Conservation (phyloP, 78 protist species). For the Blattamonas nauphoetae region DNA sequence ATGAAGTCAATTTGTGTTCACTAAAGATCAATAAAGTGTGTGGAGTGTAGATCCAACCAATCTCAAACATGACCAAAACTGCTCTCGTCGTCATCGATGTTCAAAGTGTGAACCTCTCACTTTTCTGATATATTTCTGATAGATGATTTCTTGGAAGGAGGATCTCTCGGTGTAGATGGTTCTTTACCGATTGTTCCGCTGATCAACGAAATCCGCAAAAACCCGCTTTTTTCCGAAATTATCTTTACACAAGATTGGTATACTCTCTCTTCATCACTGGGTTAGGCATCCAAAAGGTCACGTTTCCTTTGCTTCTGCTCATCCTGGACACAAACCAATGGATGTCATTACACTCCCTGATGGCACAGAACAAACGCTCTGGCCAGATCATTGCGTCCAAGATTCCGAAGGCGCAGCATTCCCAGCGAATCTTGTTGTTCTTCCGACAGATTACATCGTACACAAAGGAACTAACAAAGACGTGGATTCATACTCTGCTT, state of each 20-base stretch:
- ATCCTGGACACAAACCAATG: not conserved
- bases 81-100: not conserved
- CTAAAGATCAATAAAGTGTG: no score
- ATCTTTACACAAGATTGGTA: not conserved
- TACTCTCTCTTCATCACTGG: not conserved
- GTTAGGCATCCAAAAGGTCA: not conserved
- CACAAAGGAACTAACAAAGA: not conserved
- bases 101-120: not conserved
- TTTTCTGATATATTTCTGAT: no score
- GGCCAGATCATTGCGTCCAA: constrained; percentile 21
- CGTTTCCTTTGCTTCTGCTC: not conserved
- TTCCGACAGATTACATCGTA: not conserved
- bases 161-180: not conserved
- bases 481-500: not conserved
- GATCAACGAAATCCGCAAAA: not conserved
- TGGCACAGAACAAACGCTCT: not conserved
- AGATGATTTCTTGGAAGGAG: not conserved
- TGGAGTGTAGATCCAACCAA: no score
- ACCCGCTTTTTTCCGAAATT: not conserved
- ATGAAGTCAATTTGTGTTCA: no score
- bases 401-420: constrained; percentile 1
- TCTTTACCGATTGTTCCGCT: not conserved
- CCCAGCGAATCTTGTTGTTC: not conserved
- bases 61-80: no score
- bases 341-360: not conserved